Evolutionary conservation across 192 early-diverging fungal species (phyloP).

Genomic region (Backusella luteola): DNA sequence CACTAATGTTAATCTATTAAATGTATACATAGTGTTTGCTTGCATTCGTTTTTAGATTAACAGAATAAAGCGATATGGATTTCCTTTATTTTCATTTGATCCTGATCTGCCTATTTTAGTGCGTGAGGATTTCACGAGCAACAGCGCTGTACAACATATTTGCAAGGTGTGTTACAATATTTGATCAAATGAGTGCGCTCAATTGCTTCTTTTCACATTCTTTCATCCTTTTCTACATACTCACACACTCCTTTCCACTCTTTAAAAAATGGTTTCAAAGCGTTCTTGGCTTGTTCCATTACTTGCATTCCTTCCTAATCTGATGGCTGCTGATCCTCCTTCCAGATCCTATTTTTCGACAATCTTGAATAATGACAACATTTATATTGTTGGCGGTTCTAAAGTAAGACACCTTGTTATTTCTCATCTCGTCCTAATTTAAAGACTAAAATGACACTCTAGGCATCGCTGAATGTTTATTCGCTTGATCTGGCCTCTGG

Average conservation of each 20-base stretch:
- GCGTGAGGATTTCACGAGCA: conserved; percentile 4
- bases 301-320: conserved; percentile 1
- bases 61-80: background rate
- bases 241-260: background rate
- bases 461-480: background rate
- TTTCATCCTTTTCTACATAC: background rate
- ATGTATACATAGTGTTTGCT: background rate
- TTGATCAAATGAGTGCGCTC: background rate
- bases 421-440: background rate
- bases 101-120: background rate
- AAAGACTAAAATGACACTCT: background rate
- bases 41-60: background rate
- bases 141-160: background rate
- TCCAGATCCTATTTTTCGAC: background rate
- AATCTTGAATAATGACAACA: background rate
- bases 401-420: background rate
- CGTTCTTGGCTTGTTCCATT: background rate
- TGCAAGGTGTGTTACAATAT: background rate
- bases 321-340: background rate
- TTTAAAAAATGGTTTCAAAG: background rate
- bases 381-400: background rate
- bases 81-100: background rate
- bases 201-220: background rate
- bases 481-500: background rate
- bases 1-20: background rate